Conservation (phyloP, 2,329 filamentous ascomycete genomes). For the Geosmithia morbida region DNA sequence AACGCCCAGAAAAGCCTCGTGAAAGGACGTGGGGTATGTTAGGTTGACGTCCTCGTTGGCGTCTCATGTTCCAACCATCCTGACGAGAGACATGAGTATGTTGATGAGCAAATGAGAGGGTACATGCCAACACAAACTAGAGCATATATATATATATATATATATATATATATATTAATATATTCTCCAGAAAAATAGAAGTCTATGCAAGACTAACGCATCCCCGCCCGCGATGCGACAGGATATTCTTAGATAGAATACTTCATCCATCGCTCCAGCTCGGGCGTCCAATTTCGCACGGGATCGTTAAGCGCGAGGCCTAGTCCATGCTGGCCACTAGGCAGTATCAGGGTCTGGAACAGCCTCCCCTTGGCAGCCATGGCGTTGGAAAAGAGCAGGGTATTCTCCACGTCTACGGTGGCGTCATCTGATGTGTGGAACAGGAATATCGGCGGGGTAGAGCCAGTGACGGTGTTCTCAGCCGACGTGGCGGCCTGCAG, state of each 20-base stretch:
- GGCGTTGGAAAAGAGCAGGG: constrained; percentile 10
- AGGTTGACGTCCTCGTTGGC: neutral
- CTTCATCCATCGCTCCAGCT: constrained; percentile 12
- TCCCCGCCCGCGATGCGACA: too few species aligned
- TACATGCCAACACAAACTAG: constrained; percentile 7
- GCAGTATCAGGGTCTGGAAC: constrained; percentile 11
- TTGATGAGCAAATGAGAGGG: neutral
- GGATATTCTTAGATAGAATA: constrained; percentile 7
- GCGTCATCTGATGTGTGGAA: constrained; percentile 16
- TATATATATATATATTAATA: too few species aligned
- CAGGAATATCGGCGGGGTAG: constrained; percentile 17
- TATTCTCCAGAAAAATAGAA: too few species aligned
- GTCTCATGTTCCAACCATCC: neutral
- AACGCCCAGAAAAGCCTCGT: neutral
- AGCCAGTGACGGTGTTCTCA: constrained; percentile 9
- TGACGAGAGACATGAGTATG: neutral
- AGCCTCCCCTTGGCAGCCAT: constrained; percentile 9
- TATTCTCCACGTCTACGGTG: constrained; percentile 11
- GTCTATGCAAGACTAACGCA: too few species aligned
- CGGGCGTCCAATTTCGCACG: constrained; percentile 10
- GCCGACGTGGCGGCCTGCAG: constrained; percentile 8
- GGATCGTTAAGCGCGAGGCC: constrained; percentile 10
- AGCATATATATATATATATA: too few species aligned
- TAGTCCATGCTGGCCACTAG: constrained; percentile 13
- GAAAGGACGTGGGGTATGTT: neutral